Base-by-base conservation (phyloP, 2,329 filamentous ascomycete genomes). In the Elsinoe fawcettii region DNA sequence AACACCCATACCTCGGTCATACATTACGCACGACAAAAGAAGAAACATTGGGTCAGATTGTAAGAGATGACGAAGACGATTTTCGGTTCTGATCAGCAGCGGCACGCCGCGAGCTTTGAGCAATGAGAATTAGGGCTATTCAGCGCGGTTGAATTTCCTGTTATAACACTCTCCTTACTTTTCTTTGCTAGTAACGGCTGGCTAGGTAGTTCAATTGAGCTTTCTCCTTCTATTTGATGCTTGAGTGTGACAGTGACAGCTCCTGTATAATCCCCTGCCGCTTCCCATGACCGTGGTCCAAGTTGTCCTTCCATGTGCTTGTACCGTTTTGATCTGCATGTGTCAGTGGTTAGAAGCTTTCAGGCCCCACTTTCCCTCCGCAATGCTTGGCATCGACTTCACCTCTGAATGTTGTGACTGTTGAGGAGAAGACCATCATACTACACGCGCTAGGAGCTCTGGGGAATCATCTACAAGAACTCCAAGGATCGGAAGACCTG, bases 1-100 rank as follows among this genome's bases (percentile, higher is more conserved):
- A 12, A 30, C 2, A 16, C 4, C 16, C 3, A 20, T 9, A 7
- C 2, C 25, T 14, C 22, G 36, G 16, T 44, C 18, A 16, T 34
- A 58, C 6, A 53, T 43, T 11, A 39, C 20, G 32, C 34, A 7
- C 16, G n/a, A 25, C 30, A 53, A 23, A n/a, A 39, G 18, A 16
- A 34, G 30, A 30, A 8, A 51, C 20, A 23, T 53, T 36, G 49
- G 49, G 39, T 25, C 32, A 53, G 32, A 53, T 53, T 53, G 49
- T 34, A 44, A 23, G 43, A 47, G 55, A 22, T 8, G 30, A 23
- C 14, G 12, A 18, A 56, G 36, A 30, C n/a, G 14, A 18, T 46
- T 44, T 32, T 39, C 30, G 30, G 43, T 23, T 18, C 53, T 30
- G 8, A 25, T 22, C 41, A 23, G 23, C 41, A 46, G 41, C 41